A percentile compares a stretch with the other conserved stretches of the same genome.
phyloP scores from a whole-genome alignment of 1,284 basidiomycete species.

The Irpex sp. region DNA sequence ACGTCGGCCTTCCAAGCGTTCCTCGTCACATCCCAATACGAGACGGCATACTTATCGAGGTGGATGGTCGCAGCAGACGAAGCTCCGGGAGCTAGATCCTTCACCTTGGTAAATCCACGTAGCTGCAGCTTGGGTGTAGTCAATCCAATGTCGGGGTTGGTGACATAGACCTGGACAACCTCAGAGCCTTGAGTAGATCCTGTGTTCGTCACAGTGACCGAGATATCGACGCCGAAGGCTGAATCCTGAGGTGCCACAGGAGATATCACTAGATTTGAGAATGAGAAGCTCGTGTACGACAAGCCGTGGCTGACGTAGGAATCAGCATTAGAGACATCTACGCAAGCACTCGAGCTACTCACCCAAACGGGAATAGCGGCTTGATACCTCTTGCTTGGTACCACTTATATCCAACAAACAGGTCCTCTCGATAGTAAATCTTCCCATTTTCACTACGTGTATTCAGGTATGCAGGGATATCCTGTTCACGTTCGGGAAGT shows the following conservation, averaged over 20 bases:
- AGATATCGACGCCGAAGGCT: constrained; percentile 32
- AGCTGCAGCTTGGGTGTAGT: constrained; percentile 56
- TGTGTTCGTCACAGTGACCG: constrained; percentile 52
- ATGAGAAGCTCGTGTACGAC: constrained; percentile 68
- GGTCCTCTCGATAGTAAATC: constrained; percentile 61
- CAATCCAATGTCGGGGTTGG: constrained; percentile 49
- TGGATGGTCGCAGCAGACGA: constrained; percentile 36
- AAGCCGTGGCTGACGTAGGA: constrained; percentile 50
- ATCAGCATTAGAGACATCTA: constrained; percentile 2
- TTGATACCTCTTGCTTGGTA: constrained; percentile 54
- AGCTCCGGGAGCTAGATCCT: constrained; percentile 41
- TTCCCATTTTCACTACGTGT: constrained; percentile 61
- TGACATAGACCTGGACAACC: constrained; percentile 66
- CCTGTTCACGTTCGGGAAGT: constrained; percentile 59
- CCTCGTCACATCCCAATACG: constrained; percentile 48
- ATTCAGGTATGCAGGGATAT: constrained; percentile 61
- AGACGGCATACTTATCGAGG: constrained; percentile 59
- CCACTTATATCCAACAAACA: constrained; percentile 73
- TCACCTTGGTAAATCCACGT: constrained; percentile 57
- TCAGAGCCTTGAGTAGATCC: constrained; percentile 57
- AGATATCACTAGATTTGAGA: constrained; percentile 41
- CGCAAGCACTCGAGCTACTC: neutral
- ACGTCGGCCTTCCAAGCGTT: constrained; percentile 40
- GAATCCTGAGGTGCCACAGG: constrained; percentile 26
- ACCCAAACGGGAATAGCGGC: constrained; percentile 73